These are phyloP conservation scores for Trypanosoma conorhini DNA, from an alignment of 208 protist species.

Conservation along the genomic window DNA sequence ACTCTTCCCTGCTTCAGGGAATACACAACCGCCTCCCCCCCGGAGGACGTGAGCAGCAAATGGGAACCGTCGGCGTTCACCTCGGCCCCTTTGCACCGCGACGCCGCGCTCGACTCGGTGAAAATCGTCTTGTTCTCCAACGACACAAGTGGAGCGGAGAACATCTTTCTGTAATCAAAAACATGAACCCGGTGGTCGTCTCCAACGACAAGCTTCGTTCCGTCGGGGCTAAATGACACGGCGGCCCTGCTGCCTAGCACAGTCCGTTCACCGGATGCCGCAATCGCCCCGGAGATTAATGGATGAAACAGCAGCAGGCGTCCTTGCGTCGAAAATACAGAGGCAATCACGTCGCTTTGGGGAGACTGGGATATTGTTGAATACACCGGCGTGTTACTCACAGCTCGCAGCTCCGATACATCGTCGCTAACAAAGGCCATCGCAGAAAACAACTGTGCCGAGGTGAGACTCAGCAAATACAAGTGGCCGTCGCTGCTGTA, in stretches of 20 bases:
- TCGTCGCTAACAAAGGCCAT: slow-evolving; percentile 73
- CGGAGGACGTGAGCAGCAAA: slow-evolving; percentile 64
- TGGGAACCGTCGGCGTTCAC: slow-evolving; percentile 35
- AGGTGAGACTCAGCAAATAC: slow-evolving; percentile 73
- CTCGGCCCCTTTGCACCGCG: slow-evolving; percentile 62
- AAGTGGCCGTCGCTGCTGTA: slow-evolving; percentile 75
- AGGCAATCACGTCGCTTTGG: slow-evolving; percentile 57
- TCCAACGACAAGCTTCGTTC: slow-evolving; percentile 51
- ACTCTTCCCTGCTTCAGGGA: slow-evolving; percentile 29
- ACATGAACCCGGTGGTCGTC: slow-evolving; percentile 61
- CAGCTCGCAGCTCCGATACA: slow-evolving; percentile 34
- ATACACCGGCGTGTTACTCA: slow-evolving; percentile 67
- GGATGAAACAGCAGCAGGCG: slow-evolving; percentile 76
- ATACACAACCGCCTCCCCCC: slow-evolving; percentile 64
- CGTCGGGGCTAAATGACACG: slow-evolving; percentile 64
- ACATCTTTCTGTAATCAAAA: slow-evolving; percentile 63
- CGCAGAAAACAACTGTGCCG: slow-evolving; percentile 60
- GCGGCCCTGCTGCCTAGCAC: slow-evolving; percentile 38
- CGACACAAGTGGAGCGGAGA: slow-evolving; percentile 30
- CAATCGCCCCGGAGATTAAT: slow-evolving; percentile 73
- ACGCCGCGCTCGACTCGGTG: slow-evolving; percentile 25
- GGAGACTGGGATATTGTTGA: slow-evolving; percentile 65
- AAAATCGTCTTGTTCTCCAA: slow-evolving; percentile 52
- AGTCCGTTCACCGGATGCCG: slow-evolving; percentile 43
- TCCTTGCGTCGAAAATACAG: slow-evolving; percentile 51